Evolutionary conservation across 257 asterid genomes (phyloP).

Genomic region (Euphrasia confusa): DNA sequence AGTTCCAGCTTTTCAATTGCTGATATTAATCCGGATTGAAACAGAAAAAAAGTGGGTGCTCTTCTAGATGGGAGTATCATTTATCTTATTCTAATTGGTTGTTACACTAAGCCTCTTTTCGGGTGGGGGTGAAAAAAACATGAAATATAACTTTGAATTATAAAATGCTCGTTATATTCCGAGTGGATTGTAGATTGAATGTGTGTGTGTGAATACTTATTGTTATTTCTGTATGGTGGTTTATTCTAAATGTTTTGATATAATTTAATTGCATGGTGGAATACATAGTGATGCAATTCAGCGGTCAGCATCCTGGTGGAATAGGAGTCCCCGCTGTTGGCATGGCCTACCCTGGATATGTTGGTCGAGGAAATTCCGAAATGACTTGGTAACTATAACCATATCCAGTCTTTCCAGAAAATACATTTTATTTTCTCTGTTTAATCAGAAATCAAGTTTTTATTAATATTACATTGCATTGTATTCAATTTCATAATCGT

Average conservation of each 20-base stretch:
- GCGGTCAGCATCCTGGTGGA: conserved; percentile 90
- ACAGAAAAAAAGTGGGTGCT: neutral
- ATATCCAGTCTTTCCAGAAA: neutral
- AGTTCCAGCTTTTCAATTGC: neutral
- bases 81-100: neutral
- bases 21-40: neutral
- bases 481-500: neutral
- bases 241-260: neutral
- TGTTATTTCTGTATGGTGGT: conserved; percentile 9
- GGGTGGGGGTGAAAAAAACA: neutral
- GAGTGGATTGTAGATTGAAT: neutral
- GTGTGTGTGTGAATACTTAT: neutral
- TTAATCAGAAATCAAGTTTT: neutral
- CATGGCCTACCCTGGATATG: conserved; percentile 99
- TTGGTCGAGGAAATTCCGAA: conserved; percentile 82
- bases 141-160: neutral
- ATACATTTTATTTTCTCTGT: neutral
- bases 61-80: neutral
- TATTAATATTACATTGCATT: neutral
- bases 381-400: conserved; percentile 80
- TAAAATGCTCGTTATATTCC: neutral
- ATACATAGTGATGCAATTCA: conserved; percentile 83
- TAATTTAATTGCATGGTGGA: conserved; percentile 19
- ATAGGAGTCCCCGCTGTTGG: conserved; percentile 99
- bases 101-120: neutral